These are phyloP conservation scores for Phialemonium atrogriseum DNA, from an alignment of 2,329 filamentous ascomycete genomes.

Conservation along the genomic window DNA sequence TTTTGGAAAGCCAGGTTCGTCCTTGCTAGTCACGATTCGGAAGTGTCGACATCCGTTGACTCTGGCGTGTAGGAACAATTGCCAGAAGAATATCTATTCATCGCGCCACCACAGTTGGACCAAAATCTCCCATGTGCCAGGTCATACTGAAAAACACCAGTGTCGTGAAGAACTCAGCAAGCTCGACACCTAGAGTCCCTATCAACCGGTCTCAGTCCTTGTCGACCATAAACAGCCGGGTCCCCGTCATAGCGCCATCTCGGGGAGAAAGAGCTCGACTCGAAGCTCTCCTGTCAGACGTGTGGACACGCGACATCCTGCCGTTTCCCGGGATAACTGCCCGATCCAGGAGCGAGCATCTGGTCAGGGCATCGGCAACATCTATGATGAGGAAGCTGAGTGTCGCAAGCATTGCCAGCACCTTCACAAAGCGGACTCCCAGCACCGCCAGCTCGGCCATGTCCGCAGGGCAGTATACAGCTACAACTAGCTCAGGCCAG, in stretches of 20 bases:
- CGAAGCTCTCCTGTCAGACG: constrained; percentile 64
- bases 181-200: constrained; percentile 33
- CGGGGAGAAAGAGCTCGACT: constrained; percentile 69
- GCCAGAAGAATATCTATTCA: constrained; percentile 70
- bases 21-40: neutral
- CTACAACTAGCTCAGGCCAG: too few relatives aligned
- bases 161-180: constrained; percentile 48
- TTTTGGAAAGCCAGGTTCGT: constrained; percentile 61
- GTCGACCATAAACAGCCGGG: constrained; percentile 54
- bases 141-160: constrained; percentile 84
- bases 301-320: constrained; percentile 75
- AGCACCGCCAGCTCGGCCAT: constrained; percentile 12
- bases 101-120: constrained; percentile 64
- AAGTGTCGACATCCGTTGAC: constrained; percentile 2
- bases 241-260: constrained; percentile 65
- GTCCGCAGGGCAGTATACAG: too few relatives aligned
- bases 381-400: constrained; percentile 85
- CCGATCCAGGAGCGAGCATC: constrained; percentile 57
- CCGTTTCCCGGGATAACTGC: constrained; percentile 75
- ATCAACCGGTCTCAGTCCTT: constrained; percentile 76
- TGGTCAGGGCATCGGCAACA: constrained; percentile 71
- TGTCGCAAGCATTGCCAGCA: constrained; percentile 68
- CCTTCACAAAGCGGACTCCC: constrained; percentile 51
- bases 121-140: constrained; percentile 60
- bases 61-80: constrained; percentile 39